Evolutionary conservation across 108 stramenopile genomes (phyloP), one percentile per base, ranked within the genome.

Genomic region (Conticribra weissflogii): DNA sequence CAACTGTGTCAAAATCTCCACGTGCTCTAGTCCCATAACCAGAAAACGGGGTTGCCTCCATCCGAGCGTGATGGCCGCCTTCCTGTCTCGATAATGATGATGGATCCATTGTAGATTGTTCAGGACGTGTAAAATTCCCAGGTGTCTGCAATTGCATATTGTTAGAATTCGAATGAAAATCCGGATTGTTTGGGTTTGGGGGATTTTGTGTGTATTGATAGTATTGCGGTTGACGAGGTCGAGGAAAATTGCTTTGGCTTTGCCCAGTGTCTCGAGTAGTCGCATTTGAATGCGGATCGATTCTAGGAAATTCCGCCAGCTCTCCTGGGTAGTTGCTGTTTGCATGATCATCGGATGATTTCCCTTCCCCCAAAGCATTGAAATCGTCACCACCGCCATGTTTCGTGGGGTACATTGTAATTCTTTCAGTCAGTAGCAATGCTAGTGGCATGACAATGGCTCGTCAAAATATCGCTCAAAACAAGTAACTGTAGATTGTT

Each of bases 1-100:
- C 65, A 1, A 61, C 53, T 18, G 52, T 50, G 1, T 58, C 74
- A 62, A 76, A 68, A 19, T 9, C 55, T 25, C 73, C 50, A 5
- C 60, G 70, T 5, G 71, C 63, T 41, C 16, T 3, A 0, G 33
- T 34, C 36, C 36, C 36, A 41, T 9, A 9, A 9, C 36, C 36
- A 41, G 36, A 41, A 41, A 41, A 41, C 24, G 58, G 58, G 21
- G 51, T 48, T 22, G 54, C 36, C 0, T 54, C 54, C 1, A 60
- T 23, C 36, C 52, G 52, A 15, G 70, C 47, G 30, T 71, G 52
- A 41, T 41, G 36, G 3, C 63, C 50, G n/a, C 51, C 33, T 65
- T 49, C 50, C 19, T 5, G 5, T 51, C n/a, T 16, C 4, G 50
- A 4, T 9, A 51, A 65, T 9, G 53, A 45, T 18, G 63, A 31